Conservation (phyloP, 768 basidiomycete genomes). For the Trichaptum fuscoviolaceum region DNA sequence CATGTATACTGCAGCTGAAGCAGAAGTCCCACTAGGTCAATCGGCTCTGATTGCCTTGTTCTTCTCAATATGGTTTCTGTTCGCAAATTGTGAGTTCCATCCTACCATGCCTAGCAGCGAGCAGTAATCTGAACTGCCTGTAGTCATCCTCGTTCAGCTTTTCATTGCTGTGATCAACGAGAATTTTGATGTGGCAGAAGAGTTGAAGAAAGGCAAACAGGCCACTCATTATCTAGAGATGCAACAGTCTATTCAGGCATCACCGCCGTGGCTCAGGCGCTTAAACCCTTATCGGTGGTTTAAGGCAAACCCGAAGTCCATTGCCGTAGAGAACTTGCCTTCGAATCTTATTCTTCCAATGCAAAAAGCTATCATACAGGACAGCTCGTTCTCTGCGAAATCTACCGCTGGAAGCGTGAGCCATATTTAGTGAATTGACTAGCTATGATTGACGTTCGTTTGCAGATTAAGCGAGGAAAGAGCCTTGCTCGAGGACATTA, state of each 20-base stretch:
- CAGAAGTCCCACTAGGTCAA: slow-evolving; percentile 65
- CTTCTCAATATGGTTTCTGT: slow-evolving; percentile 79
- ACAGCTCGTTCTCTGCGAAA: slow-evolving; percentile 37
- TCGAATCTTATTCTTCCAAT: slow-evolving; percentile 74
- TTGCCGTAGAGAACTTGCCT: slow-evolving; percentile 66
- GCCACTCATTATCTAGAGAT: slow-evolving; percentile 62
- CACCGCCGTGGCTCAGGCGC: slow-evolving; percentile 60
- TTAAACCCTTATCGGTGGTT: slow-evolving; percentile 90
- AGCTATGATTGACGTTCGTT: background rate
- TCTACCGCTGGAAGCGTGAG: slow-evolving; percentile 24
- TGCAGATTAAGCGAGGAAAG: background rate
- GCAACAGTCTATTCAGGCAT: slow-evolving; percentile 42
- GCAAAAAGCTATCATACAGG: slow-evolving; percentile 68
- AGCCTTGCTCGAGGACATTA: slow-evolving; percentile 34
- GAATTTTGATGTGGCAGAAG: slow-evolving; percentile 91
- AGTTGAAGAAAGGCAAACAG: slow-evolving; percentile 80
- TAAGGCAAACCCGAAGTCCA: slow-evolving; percentile 63
- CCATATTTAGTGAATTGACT: background rate
- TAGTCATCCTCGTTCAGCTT: slow-evolving; percentile 90
- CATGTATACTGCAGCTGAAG: slow-evolving; percentile 53
- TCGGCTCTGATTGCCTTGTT: slow-evolving; percentile 67
- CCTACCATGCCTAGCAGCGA: background rate
- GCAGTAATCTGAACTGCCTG: slow-evolving; percentile 7
- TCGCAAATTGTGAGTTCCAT: slow-evolving; percentile 74
- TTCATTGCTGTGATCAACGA: slow-evolving; percentile 98